Evolutionary conservation across 306 rosid species (phyloP), one percentile per base, ranked within the genome.

Genomic region (Pterocarpus santalinus): DNA sequence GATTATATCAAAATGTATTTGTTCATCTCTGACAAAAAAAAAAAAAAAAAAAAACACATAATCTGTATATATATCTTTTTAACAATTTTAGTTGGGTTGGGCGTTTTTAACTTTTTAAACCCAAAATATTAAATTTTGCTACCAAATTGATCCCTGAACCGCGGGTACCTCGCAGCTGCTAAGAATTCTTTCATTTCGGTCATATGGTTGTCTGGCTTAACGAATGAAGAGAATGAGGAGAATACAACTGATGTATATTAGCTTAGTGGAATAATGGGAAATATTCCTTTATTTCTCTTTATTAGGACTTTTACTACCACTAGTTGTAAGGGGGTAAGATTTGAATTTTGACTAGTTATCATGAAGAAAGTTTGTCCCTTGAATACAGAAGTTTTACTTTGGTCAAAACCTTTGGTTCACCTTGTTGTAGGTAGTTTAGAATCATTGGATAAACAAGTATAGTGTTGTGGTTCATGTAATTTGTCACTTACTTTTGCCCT

Each of bases 91-190:
- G 28, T 22, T 22, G 28, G 28, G 28, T 22, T 22, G 28, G 28
- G 28, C 28, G 28, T 22, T 22, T 22, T 22, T 22, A 22, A 22
- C 28, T 0, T 22, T 22, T 22, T 22, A 22, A 22, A 22, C 28
- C 28, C 28, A 22, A 22, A 22, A 22, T 22, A 22, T 22, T 22
- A 22, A 22, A 22, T 22, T 22, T 22, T 22, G 28, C 28, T 22
- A 22, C 41, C 53, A 43, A 36, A 69, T 64, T 86, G 85, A 82
- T 64, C 80, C 47, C 10, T 65, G 73, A 57, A 82, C 79, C 83
- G 65, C 3, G 69, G 57, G 28, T 79, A n/a, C 32, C 52, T 57
- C 11, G 5, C 0, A 14, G 72, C 53, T 78, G 47, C 7, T 28
- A 11, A 72, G 55, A 64, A 63, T 7, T 69, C 11, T 43, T 43